phyloP scores from a whole-genome alignment of 1,139 yeast species.

The Candida labiduridarum region DNA sequence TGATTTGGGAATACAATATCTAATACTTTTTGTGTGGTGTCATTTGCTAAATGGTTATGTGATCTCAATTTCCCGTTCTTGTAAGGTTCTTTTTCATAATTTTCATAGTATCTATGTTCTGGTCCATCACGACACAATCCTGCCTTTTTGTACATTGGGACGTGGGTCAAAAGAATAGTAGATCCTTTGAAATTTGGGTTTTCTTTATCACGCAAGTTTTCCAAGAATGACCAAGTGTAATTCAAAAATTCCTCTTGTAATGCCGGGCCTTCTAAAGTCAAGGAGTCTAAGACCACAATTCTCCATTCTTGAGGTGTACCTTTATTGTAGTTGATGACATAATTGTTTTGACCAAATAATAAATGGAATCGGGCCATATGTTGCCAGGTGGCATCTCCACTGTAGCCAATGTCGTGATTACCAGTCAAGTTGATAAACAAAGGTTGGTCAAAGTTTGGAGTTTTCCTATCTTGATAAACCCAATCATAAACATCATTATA shows the following conservation, averaged over 20 bases:
- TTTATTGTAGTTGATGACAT: constrained; percentile 67
- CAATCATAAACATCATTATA: constrained; percentile 68
- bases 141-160: constrained; percentile 79
- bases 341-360: constrained; percentile 84
- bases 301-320: constrained; percentile 75
- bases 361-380: constrained; percentile 78
- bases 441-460: constrained; percentile 48
- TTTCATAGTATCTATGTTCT: constrained; percentile 56
- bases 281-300: constrained; percentile 79
- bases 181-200: constrained; percentile 64
- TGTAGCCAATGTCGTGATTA: constrained; percentile 93
- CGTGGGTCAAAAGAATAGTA: constrained; percentile 83
- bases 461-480: constrained; percentile 42
- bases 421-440: constrained; percentile 84
- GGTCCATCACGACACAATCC: constrained; percentile 92
- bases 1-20: constrained; percentile 66
- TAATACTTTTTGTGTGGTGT: constrained; percentile 66
- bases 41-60: constrained; percentile 81
- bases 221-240: constrained; percentile 73
- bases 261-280: constrained; percentile 90
- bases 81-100: constrained; percentile 58
- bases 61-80: constrained; percentile 72
- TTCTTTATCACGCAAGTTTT: constrained; percentile 51
- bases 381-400: constrained; percentile 92
- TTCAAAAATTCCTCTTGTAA: constrained; percentile 68